phyloP scores from a whole-genome alignment of 257 asterid genomes.

The Eustoma russellianum region DNA sequence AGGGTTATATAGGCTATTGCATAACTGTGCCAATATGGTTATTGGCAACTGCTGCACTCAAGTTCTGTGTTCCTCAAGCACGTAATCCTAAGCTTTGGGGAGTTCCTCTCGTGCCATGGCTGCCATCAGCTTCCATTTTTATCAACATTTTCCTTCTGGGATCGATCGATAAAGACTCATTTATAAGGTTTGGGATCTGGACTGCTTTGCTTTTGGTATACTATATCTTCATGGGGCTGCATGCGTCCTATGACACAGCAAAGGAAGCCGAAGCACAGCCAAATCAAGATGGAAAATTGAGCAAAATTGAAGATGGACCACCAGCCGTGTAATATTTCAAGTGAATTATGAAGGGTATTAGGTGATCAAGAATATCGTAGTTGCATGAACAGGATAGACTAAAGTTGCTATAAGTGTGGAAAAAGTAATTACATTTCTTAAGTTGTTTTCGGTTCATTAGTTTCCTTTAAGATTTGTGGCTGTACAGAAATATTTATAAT shows the following conservation, averaged over 20 bases:
- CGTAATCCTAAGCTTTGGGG: conserved; percentile 50
- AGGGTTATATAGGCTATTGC: conserved; percentile 45
- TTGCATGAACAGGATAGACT: too few relatives aligned
- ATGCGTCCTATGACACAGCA: conserved; percentile 59
- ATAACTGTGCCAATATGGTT: conserved; percentile 38
- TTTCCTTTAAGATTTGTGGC: too few relatives aligned
- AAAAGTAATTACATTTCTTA: too few relatives aligned
- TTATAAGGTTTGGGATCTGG: conserved; percentile 43
- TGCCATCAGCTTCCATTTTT: conserved; percentile 51
- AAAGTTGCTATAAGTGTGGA: too few relatives aligned
- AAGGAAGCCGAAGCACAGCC: conserved; percentile 20
- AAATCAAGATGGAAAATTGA: conserved; percentile 6
- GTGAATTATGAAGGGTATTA: too few relatives aligned
- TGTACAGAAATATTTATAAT: too few relatives aligned
- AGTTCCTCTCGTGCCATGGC: conserved; percentile 60
- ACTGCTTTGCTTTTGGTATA: conserved; percentile 30
- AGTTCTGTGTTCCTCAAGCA: conserved; percentile 36
- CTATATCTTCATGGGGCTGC: conserved; percentile 48
- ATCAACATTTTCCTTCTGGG: conserved; percentile 56
- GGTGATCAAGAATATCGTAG: too few relatives aligned
- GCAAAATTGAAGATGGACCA: conserved; percentile 32
- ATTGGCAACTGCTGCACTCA: conserved; percentile 30
- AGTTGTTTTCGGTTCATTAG: too few relatives aligned
- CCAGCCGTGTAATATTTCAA: too few relatives aligned
- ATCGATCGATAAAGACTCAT: conserved; percentile 39